phyloP scores from a whole-genome alignment of 129 eudicot genomes.

The Glebionis coronaria region DNA sequence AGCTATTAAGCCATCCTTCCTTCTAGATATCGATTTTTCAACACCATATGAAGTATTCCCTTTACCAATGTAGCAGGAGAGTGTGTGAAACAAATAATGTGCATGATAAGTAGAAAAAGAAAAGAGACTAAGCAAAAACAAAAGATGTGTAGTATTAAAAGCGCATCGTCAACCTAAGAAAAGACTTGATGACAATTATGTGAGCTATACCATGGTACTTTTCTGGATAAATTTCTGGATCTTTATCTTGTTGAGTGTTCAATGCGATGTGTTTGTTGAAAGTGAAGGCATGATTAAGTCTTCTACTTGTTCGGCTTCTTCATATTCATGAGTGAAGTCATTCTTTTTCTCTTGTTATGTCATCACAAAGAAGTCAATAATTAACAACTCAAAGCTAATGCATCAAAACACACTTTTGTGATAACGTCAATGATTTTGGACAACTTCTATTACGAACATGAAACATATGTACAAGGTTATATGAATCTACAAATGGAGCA shows the following conservation, averaged over 20 bases:
- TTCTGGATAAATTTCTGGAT: constrained; percentile 15
- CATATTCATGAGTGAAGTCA: constrained; percentile 16
- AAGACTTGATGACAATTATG: neutral
- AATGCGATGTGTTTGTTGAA: constrained; percentile 27
- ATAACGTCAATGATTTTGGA: neutral
- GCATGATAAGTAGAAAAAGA: too few species aligned
- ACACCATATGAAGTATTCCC: constrained; percentile 22
- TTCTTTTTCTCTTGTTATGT: constrained; percentile 23
- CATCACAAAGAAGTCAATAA: constrained; percentile 15
- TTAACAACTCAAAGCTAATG: too few species aligned
- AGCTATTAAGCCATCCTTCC: constrained; percentile 24
- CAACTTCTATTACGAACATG: too few species aligned
- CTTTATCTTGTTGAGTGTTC: constrained; percentile 10
- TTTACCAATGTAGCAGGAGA: constrained; percentile 38
- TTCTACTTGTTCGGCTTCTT: constrained; percentile 14
- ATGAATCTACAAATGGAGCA: too few species aligned
- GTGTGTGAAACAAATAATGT: too few species aligned
- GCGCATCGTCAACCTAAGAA: too few species aligned
- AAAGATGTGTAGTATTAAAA: neutral
- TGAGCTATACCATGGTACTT: constrained; percentile 25
- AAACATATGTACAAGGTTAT: too few species aligned
- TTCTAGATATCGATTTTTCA: constrained; percentile 27
- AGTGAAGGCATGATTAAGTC: constrained; percentile 18
- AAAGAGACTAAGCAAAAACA: neutral
- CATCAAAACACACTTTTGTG: neutral